Conservation (phyloP, 2,329 filamentous ascomycete genomes). For the Ophiostoma perfectum region DNA sequence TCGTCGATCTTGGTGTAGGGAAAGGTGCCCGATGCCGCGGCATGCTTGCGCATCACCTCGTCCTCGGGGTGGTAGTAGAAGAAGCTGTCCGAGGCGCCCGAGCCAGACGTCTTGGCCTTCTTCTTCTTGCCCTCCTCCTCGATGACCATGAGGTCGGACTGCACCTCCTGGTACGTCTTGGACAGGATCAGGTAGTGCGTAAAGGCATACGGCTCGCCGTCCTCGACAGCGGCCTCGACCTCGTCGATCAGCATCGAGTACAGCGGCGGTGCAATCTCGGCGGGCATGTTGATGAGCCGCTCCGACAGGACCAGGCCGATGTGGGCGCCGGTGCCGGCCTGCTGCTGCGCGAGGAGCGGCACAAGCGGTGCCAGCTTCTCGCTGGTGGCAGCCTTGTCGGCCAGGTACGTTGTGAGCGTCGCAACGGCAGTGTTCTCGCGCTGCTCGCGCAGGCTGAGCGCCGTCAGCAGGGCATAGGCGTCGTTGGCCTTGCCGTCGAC, state of each 20-base stretch:
- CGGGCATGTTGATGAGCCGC: conserved; percentile 92
- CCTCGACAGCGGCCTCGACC: conserved; percentile 78
- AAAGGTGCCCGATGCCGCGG: conserved; percentile 63
- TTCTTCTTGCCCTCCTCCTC: conserved; percentile 47
- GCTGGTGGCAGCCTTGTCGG: conserved; percentile 47
- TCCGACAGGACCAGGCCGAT: conserved; percentile 88
- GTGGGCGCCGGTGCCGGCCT: conserved; percentile 38
- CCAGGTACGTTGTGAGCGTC: conserved; percentile 66
- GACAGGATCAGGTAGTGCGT: conserved; percentile 88
- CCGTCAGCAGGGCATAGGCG: conserved; percentile 86
- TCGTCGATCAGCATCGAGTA: conserved; percentile 93
- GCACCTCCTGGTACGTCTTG: conserved; percentile 86
- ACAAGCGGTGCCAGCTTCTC: conserved; percentile 52
- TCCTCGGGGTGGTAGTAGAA: conserved; percentile 98
- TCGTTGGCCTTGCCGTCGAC: conserved; percentile 92
- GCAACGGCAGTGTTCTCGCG: conserved; percentile 67
- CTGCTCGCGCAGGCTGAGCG: conserved; percentile 76
- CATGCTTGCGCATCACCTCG: conserved; percentile 75
- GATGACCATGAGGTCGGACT: conserved; percentile 55
- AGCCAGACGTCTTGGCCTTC: conserved; percentile 37
- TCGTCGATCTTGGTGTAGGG: conserved; percentile 78
- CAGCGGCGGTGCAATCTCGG: conserved; percentile 86
- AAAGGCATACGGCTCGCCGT: conserved; percentile 88
- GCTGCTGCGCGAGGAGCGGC: conserved; percentile 45
- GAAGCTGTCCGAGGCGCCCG: conserved; percentile 36